Evolutionary conservation across 2,329 filamentous ascomycete genomes (phyloP), one percentile per base, ranked within the genome.

Genomic region (Nannizziopsis barbatae): DNA sequence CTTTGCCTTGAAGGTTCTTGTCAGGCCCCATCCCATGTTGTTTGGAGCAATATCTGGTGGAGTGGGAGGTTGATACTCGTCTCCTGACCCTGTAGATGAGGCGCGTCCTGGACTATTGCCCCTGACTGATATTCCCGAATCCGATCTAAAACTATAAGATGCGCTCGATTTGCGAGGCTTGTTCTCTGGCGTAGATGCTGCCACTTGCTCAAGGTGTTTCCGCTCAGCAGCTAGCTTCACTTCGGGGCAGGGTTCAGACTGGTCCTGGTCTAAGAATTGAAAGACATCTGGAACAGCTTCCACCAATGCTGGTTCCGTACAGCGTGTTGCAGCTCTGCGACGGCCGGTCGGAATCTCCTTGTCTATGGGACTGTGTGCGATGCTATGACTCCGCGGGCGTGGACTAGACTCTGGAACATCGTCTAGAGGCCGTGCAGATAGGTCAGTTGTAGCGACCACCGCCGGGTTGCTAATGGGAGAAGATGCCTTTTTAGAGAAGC

Each of bases 261-360:
- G 47, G 8, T 52, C 44, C 2, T 61, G 54, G 15, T 67, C 63
- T 5, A 69, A 56, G 40, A 63, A 69, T 39, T 68, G 60, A 53
- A 69, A 69, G 7, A 69, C 66, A 55, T 68, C 62, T 3, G 65
- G 64, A 11, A 55, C 42, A 35, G 12, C 27, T 20, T 51, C 45
- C 18, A 20, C 14, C 17, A 35, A 17, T 41, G 31, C 14, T 2
- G 44, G 37, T 42, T 52, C 53, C 11, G 42, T 46, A 37, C 42
- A 27, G 20, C 45, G 48, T 36, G 42, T 48, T 20, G 44, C 41
- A 14, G 47, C 42, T 18, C 47, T 45, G 18, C 38, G 47, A 40
- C 47, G 49, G 22, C 42, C 40, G 17, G 42, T 9, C 8, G 35
- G 36, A 42, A 51, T 44, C 22, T 42, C 35, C 27, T 18, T 11